Conservation (phyloP, 768 basidiomycete species). For the Boletus reticuloceps region DNA sequence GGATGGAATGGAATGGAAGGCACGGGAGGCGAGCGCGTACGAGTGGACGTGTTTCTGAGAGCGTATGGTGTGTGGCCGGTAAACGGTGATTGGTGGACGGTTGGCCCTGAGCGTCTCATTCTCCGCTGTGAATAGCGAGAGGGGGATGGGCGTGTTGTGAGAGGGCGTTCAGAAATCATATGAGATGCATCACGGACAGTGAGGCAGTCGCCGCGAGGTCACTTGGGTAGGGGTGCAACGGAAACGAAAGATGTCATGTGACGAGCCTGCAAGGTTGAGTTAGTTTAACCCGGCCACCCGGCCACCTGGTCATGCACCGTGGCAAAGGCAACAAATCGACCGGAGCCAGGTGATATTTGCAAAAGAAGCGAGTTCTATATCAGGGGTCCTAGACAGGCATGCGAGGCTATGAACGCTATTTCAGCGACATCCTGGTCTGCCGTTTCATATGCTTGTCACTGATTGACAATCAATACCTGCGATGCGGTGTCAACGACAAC, state of each 20-base stretch:
- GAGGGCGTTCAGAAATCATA: not conserved
- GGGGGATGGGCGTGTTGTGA: not conserved
- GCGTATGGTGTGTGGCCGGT: not conserved
- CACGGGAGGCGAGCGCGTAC: not conserved
- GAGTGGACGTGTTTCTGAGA: not conserved
- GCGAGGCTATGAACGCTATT: not conserved
- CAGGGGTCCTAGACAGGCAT: not conserved
- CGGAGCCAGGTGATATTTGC: not conserved
- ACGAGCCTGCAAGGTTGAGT: not conserved
- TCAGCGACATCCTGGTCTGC: not conserved
- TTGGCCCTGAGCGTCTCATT: not conserved
- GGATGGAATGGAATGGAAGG: conserved; percentile 13
- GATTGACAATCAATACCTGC: not conserved
- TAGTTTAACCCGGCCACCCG: not conserved
- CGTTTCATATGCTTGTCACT: not conserved
- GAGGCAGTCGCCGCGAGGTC: conserved; percentile 1
- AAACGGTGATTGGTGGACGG: not conserved
- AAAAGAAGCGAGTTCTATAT: not conserved
- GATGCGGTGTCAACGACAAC: not conserved
- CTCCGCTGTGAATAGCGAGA: not conserved
- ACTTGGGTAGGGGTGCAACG: not conserved
- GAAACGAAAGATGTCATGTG: not conserved
- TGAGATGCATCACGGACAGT: not conserved
- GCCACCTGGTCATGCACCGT: not conserved
- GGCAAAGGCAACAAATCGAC: conserved; percentile 3